Percentiles rank a stretch among this genome's conserved stretches.
These are phyloP conservation scores for Porcisia hertigi DNA, from an alignment of 208 protist species.

Conservation along the genomic window DNA sequence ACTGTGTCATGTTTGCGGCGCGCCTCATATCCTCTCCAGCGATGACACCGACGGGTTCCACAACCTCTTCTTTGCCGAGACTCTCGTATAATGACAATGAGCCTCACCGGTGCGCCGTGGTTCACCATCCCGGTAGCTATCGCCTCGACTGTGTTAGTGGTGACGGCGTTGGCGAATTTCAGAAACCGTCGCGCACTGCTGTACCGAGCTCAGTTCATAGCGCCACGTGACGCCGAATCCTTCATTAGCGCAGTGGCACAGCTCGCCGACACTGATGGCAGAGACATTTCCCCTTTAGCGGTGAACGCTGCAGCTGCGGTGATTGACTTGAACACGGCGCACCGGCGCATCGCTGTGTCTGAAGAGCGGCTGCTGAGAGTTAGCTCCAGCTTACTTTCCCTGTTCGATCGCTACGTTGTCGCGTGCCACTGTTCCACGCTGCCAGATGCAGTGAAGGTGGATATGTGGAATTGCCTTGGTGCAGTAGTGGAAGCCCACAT, in stretches of 20 bases:
- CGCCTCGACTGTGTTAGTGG: not conserved
- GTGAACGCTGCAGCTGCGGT: not conserved
- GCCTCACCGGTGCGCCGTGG: conserved; percentile 8
- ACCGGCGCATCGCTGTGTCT: not conserved
- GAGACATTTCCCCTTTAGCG: not conserved
- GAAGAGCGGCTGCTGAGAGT: not conserved
- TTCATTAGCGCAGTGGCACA: not conserved
- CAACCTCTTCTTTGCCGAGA: not conserved
- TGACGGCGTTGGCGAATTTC: conserved; percentile 2
- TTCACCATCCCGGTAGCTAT: conserved; percentile 5
- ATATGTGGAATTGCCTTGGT: conserved; percentile 30
- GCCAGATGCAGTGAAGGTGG: conserved; percentile 9
- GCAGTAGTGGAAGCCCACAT: conserved; percentile 25
- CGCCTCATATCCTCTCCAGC: not conserved
- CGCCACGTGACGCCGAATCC: conserved; percentile 2
- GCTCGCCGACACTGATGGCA: not conserved
- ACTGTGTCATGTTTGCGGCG: not conserved
- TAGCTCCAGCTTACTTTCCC: not conserved
- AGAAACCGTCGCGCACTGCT: conserved; percentile 7
- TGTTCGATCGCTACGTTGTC: conserved; percentile 32
- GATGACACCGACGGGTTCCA: not conserved
- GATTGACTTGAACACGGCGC: conserved; percentile 14
- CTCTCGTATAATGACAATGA: not conserved
- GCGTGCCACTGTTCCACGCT: conserved; percentile 11
- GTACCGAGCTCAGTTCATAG: not conserved